These are phyloP conservation scores for Eurotiales sp. DNA, from an alignment of 2,329 filamentous ascomycete species.

Conservation along the genomic window DNA sequence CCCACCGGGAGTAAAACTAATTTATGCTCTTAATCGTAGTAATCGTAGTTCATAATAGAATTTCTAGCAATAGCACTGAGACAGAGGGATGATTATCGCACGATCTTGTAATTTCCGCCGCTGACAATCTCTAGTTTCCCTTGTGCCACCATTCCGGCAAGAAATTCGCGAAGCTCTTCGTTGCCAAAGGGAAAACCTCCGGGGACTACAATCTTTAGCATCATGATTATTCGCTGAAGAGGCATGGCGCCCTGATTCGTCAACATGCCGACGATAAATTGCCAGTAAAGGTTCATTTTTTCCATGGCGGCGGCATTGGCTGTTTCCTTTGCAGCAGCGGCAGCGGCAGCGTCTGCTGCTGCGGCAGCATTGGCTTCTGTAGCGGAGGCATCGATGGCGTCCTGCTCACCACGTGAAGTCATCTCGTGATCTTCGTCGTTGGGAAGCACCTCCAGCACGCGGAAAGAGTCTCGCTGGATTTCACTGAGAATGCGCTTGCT, in stretches of 20 bases:
- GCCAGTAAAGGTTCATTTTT: slow-evolving; percentile 74
- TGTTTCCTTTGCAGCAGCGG: slow-evolving; percentile 41
- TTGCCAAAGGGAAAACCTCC: slow-evolving; percentile 87
- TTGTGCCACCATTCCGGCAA: slow-evolving; percentile 71
- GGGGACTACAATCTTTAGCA: slow-evolving; percentile 87
- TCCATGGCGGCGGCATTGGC: slow-evolving; percentile 61
- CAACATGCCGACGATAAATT: slow-evolving; percentile 92
- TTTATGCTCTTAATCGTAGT: too few species aligned
- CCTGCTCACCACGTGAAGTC: slow-evolving; percentile 19
- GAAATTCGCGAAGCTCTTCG: slow-evolving; percentile 79
- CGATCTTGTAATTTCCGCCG: slow-evolving; percentile 65
- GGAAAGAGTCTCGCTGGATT: slow-evolving; percentile 49
- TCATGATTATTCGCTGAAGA: slow-evolving; percentile 77
- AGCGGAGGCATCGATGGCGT: slow-evolving; percentile 22
- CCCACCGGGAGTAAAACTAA: too few species aligned
- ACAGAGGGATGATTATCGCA: slow-evolving; percentile 4
- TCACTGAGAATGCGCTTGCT: slow-evolving; percentile 52
- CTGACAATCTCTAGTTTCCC: slow-evolving; percentile 63
- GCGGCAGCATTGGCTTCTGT: slow-evolving; percentile 30
- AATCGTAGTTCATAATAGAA: too few species aligned
- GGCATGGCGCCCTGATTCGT: slow-evolving; percentile 88
- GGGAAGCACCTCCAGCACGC: slow-evolving; percentile 54
- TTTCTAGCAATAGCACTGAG: background rate
- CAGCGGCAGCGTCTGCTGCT: slow-evolving; percentile 39
- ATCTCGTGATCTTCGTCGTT: slow-evolving; percentile 26